These are phyloP conservation scores for Suhomyces prunicola DNA, from an alignment of 805 yeast genomes.

Conservation along the genomic window DNA sequence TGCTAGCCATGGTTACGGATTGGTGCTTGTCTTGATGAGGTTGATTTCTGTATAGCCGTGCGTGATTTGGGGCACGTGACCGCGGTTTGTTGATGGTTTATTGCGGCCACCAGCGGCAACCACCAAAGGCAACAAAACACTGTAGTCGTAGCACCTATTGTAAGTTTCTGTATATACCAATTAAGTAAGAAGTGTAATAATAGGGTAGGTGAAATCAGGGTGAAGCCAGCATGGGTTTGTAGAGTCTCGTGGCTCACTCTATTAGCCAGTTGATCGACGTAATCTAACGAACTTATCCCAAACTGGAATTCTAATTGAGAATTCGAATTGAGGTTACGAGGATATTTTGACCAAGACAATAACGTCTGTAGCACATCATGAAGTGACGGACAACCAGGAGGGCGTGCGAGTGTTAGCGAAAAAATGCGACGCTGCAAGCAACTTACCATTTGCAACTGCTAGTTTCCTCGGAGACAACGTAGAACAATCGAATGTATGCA, in stretches of 20 bases:
- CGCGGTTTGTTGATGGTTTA: not conserved
- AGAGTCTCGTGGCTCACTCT: not conserved
- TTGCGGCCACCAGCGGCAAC: not conserved
- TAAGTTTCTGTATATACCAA: not conserved
- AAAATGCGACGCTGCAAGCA: not conserved
- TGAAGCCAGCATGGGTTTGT: not conserved
- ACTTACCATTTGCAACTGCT: not conserved
- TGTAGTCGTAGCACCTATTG: not conserved
- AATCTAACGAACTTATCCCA: not conserved
- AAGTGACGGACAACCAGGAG: not conserved
- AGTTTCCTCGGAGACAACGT: not conserved
- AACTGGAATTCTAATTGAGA: not conserved
- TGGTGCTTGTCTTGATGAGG: not conserved
- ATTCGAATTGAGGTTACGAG: not conserved
- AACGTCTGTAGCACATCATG: not conserved
- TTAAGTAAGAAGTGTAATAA: not conserved
- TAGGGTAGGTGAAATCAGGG: not conserved
- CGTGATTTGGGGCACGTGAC: not conserved
- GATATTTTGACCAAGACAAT: not conserved
- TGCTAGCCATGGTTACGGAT: slow-evolving; percentile 13
- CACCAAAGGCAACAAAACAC: not conserved
- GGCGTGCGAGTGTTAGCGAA: not conserved
- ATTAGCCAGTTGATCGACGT: not conserved
- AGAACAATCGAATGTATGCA: not conserved
- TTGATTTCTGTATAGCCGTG: not conserved